These are phyloP conservation scores for Bipolaris zeicola DNA, from an alignment of 2,329 filamentous ascomycete genomes.

Conservation along the genomic window DNA sequence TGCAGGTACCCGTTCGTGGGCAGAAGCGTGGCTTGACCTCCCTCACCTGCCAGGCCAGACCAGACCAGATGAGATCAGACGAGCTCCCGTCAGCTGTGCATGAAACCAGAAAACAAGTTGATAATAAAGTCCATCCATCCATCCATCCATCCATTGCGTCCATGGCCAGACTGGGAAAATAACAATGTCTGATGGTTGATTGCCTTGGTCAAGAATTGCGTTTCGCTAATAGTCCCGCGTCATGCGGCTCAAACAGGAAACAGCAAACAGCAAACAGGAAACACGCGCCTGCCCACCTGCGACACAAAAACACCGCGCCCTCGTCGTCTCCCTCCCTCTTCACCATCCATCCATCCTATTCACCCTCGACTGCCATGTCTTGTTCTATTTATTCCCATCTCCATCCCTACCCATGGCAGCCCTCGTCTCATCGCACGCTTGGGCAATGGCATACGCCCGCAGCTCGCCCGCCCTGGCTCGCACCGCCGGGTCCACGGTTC, in stretches of 20 bases:
- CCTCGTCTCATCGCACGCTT: conserved; percentile 39
- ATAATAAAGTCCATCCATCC: too few species aligned
- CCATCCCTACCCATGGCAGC: conserved; percentile 1
- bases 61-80: too few species aligned
- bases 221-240: neutral
- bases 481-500: conserved; percentile 27
- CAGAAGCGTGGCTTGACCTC: neutral
- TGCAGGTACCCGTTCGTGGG: too few species aligned
- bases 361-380: conserved; percentile 8
- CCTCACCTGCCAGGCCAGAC: neutral
- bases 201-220: neutral
- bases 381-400: too few species aligned
- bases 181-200: neutral
- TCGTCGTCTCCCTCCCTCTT: neutral
- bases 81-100: neutral
- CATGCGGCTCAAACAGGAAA: neutral
- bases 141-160: too few species aligned
- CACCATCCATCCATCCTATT: neutral
- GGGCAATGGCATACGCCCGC: conserved; percentile 30
- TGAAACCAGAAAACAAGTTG: neutral
- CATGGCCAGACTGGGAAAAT: too few species aligned
- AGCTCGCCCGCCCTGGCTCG: conserved; percentile 33
- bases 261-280: neutral
- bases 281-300: neutral
- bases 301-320: neutral